Evolutionary conservation across 768 basidiomycete genomes (phyloP).

Genomic region (Sarcodon aspratus): DNA sequence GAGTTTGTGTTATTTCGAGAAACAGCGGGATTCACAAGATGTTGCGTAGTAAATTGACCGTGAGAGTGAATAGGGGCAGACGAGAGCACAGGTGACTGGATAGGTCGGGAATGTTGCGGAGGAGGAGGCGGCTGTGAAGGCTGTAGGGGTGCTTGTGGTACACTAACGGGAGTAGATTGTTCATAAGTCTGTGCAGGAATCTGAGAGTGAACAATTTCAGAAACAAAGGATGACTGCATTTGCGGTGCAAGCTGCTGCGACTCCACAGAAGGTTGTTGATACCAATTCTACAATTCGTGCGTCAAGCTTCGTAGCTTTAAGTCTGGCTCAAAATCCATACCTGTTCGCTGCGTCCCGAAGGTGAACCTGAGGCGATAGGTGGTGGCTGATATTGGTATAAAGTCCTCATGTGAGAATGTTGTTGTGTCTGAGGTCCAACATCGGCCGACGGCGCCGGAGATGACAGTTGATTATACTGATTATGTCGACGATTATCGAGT

Average conservation of each 20-base stretch:
- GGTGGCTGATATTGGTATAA: constrained; percentile 7
- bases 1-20: constrained; percentile 18
- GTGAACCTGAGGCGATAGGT: not conserved
- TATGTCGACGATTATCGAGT: constrained; percentile 10
- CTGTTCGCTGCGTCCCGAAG: too few species aligned
- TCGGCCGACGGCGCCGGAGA: not conserved
- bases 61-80: constrained; percentile 4
- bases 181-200: too few species aligned
- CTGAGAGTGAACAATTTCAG: too few species aligned
- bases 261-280: too few species aligned
- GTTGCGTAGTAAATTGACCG: constrained; percentile 13
- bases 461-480: not conserved
- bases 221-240: too few species aligned
- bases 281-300: too few species aligned
- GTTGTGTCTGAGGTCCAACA: not conserved
- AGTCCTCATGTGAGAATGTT: too few species aligned
- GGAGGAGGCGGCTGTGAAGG: constrained; percentile 2
- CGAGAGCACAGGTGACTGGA: constrained; percentile 9
- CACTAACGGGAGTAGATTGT: too few species aligned
- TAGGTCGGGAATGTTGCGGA: constrained; percentile 8
- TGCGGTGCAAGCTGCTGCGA: too few species aligned
- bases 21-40: constrained; percentile 8
- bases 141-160: not conserved
- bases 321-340: too few species aligned
- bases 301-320: too few species aligned